Conservation (phyloP, 139 green algal genomes). For the Chlamydomonas sphaeroides region DNA sequence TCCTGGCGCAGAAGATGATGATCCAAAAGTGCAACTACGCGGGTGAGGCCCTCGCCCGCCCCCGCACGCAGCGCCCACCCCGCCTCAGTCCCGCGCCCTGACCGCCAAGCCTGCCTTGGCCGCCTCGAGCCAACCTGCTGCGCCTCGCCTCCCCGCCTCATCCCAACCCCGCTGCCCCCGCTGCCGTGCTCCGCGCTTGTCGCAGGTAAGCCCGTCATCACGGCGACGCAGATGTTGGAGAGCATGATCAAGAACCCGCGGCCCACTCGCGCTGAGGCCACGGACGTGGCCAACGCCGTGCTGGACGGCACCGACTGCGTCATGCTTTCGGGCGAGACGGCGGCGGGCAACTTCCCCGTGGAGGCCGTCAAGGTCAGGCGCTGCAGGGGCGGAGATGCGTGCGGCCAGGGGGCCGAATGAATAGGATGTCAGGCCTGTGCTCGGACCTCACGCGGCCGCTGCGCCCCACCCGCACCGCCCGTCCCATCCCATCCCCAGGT, state of each 20-base stretch:
- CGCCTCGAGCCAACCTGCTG: not conserved
- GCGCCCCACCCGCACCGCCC: not conserved
- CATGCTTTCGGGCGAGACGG: slow-evolving; percentile 98
- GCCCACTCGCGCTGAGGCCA: slow-evolving; percentile 94
- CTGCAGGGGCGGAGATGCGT: too few species aligned
- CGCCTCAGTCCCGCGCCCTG: too few species aligned
- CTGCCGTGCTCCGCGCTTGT: too few species aligned
- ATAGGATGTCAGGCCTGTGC: not conserved
- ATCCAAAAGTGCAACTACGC: slow-evolving; percentile 95
- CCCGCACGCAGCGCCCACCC: too few species aligned
- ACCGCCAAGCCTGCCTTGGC: too few species aligned
- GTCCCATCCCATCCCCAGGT: slow-evolving; percentile 55
- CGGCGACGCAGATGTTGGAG: slow-evolving; percentile 96
- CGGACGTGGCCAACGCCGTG: slow-evolving; percentile 97
- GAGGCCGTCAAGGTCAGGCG: slow-evolving; percentile 39
- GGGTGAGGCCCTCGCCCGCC: not conserved
- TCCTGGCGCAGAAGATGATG: slow-evolving; percentile 98
- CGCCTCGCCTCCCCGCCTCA: not conserved
- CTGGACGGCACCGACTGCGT: slow-evolving; percentile 97
- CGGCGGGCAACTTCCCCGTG: slow-evolving; percentile 85
- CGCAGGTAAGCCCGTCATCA: slow-evolving; percentile 96
- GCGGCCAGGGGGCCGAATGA: too few species aligned
- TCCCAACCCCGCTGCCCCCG: not conserved
- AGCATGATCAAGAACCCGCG: slow-evolving; percentile 95
- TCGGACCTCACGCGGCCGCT: not conserved